Conservation (phyloP, 768 basidiomycete genomes). For the Boletus tomentosulus region DNA sequence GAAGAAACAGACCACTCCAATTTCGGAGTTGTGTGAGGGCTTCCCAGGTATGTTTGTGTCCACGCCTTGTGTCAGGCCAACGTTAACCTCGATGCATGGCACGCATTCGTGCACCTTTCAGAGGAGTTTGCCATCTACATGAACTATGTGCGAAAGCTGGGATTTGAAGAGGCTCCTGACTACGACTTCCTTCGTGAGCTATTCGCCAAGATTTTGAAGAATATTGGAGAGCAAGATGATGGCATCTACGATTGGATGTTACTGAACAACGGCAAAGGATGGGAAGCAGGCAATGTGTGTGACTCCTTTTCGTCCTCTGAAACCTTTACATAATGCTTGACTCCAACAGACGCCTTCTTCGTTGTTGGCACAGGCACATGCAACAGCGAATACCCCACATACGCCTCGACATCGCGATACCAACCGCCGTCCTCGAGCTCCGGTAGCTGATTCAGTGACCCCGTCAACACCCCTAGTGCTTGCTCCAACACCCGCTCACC, state of each 20-base stretch:
- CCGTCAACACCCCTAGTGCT: conserved; percentile 58
- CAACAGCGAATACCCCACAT: conserved; percentile 53
- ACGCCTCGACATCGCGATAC: conserved; percentile 52
- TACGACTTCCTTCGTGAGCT: conserved; percentile 97
- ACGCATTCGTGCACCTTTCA: conserved; percentile 2
- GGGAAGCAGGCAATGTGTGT: conserved; percentile 85
- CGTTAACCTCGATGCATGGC: not conserved
- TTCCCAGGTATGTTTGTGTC: conserved; percentile 67
- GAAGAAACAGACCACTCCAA: conserved; percentile 94
- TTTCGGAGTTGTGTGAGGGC: conserved; percentile 91
- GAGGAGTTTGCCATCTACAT: conserved; percentile 99
- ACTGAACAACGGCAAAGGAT: conserved; percentile 90
- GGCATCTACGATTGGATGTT: conserved; percentile 96
- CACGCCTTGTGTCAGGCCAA: not conserved
- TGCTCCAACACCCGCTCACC: conserved; percentile 61
- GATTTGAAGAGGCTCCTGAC: conserved; percentile 96
- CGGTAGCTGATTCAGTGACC: conserved; percentile 51
- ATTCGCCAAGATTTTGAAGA: conserved; percentile 89
- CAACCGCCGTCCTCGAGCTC: conserved; percentile 45
- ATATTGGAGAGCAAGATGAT: conserved; percentile 83
- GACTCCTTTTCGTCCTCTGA: not conserved
- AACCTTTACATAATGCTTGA: conserved; percentile 1
- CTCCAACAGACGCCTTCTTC: conserved; percentile 39
- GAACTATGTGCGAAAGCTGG: conserved; percentile 98
- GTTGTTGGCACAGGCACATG: conserved; percentile 48